Evolutionary conservation across 169 alveolate species (phyloP).

Genomic region (Sarcocystis neurona): DNA sequence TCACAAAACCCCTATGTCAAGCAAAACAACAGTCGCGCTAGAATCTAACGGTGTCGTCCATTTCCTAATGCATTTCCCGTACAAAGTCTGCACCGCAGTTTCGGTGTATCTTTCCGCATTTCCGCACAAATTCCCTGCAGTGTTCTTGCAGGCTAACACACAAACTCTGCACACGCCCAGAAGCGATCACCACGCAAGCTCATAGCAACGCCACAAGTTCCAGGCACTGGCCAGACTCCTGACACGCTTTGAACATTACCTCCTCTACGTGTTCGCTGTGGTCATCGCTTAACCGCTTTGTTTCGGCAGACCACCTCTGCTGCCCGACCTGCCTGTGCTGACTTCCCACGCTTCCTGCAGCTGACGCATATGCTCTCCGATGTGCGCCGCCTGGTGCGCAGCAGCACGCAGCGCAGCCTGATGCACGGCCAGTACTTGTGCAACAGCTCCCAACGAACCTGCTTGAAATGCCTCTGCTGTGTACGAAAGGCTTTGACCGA

Average conservation of each 20-base stretch:
- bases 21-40: too few species aligned
- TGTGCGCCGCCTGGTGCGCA: constrained; percentile 38
- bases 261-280: neutral
- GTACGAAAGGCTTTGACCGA: constrained; percentile 36
- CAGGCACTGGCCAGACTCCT: neutral
- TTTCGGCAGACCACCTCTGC: neutral
- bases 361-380: constrained; percentile 43
- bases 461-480: constrained; percentile 56
- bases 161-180: too few species aligned
- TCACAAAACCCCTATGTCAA: too few species aligned
- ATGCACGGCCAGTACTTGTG: constrained; percentile 64
- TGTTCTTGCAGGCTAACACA: too few species aligned
- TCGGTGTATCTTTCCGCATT: too few species aligned
- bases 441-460: constrained; percentile 49
- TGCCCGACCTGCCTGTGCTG: neutral
- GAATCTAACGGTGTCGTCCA: too few species aligned
- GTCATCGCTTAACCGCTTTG: neutral
- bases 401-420: constrained; percentile 66
- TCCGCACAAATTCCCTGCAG: too few species aligned
- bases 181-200: too few species aligned
- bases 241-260: neutral
- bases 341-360: neutral
- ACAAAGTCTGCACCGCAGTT: too few species aligned
- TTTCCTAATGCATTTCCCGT: too few species aligned
- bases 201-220: too few species aligned